Evolutionary conservation across 371 early-diverging fungal species (phyloP), one percentile per base, ranked within the genome.

Genomic region (Circinella umbellata): DNA sequence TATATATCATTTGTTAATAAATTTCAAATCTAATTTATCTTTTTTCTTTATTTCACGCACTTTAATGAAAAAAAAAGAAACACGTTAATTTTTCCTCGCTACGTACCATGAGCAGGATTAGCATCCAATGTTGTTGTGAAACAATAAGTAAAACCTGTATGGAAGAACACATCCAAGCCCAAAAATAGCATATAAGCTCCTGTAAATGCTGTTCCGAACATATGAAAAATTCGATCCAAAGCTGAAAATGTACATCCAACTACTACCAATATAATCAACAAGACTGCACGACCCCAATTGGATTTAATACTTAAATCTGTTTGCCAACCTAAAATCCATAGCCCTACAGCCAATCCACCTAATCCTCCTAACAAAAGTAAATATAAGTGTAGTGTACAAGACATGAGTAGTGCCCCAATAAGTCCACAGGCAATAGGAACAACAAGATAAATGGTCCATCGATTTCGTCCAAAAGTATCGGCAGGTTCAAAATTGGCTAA

Each of bases 121-220:
- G 37, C 38, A 60, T 81, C 81, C 27, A 81, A 35, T 14, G 73
- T 61, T 2, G 77, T 63, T 13, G 73, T 75, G 36, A 77, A 71
- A 38, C 77, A 77, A 35, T 81, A 81, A 17, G 75, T 70, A 76
- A 94, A 93, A 0, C 94, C 95, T 0, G 93, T 92, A 47, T 88
- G 85, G 9, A 83, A 88, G 75, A 89, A 95, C 62, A 90, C 80
- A 76, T 95, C 95, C 39, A 94, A 72, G 17, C 94, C 95, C 47
- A 90, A 77, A 64, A 93, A 86, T 61, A 92, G 71, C 17, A 87
- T 76, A 72, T 89, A 93, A 3, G 93, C 80, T 5, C 95, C 95
- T 53, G 86, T 81, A 18, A 93, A 71, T 3, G 91, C 76, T 1
- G 95, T 85, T 37, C 86, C 86, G 13, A 91, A 39, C 17, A 89